phyloP scores from a whole-genome alignment of 257 asterid genomes.

The Solanum pinnatisectum region DNA sequence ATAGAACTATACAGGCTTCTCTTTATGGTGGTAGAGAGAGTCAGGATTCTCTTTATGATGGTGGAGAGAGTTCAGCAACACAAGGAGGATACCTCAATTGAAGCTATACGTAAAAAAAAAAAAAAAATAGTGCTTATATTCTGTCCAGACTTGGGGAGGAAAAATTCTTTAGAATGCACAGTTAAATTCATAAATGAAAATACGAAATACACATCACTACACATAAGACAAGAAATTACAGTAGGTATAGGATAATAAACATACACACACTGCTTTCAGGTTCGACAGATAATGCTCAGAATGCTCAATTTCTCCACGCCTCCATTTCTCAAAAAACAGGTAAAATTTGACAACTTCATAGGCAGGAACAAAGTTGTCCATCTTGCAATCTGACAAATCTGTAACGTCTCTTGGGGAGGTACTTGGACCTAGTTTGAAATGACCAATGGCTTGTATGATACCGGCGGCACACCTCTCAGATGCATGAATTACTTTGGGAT shows the following conservation, averaged over 20 bases:
- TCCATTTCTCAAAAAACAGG: slow-evolving; percentile 79
- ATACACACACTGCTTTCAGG: slow-evolving; percentile 68
- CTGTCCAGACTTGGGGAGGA: background rate
- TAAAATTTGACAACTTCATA: slow-evolving; percentile 77
- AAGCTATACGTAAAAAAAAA: background rate
- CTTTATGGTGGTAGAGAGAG: background rate
- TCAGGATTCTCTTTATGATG: background rate
- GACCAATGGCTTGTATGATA: slow-evolving; percentile 89
- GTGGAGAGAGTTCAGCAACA: background rate
- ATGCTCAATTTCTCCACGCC: slow-evolving; percentile 81
- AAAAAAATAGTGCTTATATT: background rate
- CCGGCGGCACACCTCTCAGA: slow-evolving; percentile 97
- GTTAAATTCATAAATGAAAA: background rate
- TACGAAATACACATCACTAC: background rate
- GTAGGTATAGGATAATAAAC: slow-evolving; percentile 19
- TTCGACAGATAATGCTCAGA: slow-evolving; percentile 56
- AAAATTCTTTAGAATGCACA: background rate
- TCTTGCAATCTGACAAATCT: slow-evolving; percentile 46
- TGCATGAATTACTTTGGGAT: slow-evolving; percentile 77
- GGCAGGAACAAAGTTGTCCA: slow-evolving; percentile 70
- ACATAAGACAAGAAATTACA: background rate
- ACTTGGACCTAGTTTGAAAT: slow-evolving; percentile 83
- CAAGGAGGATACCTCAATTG: background rate
- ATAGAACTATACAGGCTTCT: background rate
- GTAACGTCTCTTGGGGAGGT: slow-evolving; percentile 71